phyloP scores from a whole-genome alignment of 768 basidiomycete genomes.

The Rhodotorula babjevae region DNA sequence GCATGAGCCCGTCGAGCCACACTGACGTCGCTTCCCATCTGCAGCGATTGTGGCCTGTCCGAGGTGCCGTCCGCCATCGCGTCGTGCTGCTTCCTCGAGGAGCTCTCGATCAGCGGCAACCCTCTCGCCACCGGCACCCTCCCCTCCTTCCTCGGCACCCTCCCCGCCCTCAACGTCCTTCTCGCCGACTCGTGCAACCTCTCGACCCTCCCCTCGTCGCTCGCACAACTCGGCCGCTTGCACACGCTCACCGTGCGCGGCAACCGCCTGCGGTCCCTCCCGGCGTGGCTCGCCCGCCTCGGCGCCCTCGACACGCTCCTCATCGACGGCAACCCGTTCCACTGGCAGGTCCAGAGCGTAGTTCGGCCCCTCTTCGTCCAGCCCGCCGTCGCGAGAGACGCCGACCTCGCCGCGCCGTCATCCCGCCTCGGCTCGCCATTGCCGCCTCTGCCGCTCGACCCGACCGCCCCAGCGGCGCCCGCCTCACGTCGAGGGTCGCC shows the following conservation, averaged over 20 bases:
- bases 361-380: constrained; percentile 73
- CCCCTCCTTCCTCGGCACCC: constrained; percentile 76
- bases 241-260: constrained; percentile 83
- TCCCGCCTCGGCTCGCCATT: neutral
- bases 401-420: neutral
- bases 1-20: too few relatives aligned
- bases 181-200: constrained; percentile 90
- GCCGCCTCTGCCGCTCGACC: neutral
- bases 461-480: neutral
- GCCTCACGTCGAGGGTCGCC: neutral
- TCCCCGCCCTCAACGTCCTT: constrained; percentile 73
- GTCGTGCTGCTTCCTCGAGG: constrained; percentile 76
- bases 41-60: constrained; percentile 49
- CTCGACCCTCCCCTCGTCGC: constrained; percentile 64
- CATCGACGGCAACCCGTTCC: constrained; percentile 94
- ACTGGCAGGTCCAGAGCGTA: constrained; percentile 84
- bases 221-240: constrained; percentile 68
- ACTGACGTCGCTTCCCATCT: constrained; percentile 42
- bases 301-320: constrained; percentile 71
- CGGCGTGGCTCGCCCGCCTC: constrained; percentile 93
- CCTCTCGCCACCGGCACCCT: constrained; percentile 67
- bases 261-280: constrained; percentile 81
- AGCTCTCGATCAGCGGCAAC: constrained; percentile 88
- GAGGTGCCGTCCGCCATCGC: constrained; percentile 72
- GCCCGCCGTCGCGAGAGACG: constrained; percentile 31